Evolutionary conservation across 768 basidiomycete genomes (phyloP), one percentile per base, ranked within the genome.

Genomic region (Tylopilus subfusipes): DNA sequence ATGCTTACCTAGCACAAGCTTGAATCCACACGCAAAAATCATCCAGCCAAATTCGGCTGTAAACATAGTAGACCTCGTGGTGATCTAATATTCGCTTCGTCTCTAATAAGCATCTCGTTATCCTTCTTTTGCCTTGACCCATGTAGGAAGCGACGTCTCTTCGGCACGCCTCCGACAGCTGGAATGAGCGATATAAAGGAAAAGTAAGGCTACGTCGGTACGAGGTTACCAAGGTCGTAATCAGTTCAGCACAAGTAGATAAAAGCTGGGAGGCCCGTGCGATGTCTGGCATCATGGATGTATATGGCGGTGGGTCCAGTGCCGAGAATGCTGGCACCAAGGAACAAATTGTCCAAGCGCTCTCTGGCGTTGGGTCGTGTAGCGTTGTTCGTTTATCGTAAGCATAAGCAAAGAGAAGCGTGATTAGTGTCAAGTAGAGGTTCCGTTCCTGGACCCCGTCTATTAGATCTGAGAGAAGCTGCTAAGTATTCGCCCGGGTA

Each of bases 1-100:
- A 54, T 34, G n/a, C 82, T 56, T 61, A 92, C 90, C 78, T 82
- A n/a, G 86, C 83, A 60, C 76, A 76, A 10, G 79, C 74, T 61
- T 90, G 85, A 33, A 80, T 74, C 91, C 91, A 93, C n/a, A 84
- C 80, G 60, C 86, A 88, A 61, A 89, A 86, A 64, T 93, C 91
- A 58, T 91, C 86, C 42, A 92, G 60, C 91, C 91, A 94, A 31
- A 92, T 80, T 67, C 90, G 90, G 69, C 82, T 85, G 68, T 91
- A 93, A n/a, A 91, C 76, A 67, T 91, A 92, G 70, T 93, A 94
- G 11, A 88, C 85, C 58, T 90, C 90, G 59, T 91, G 89, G 62
- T 82, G 85, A 63, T 91, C 90, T 57, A 94, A 70, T 45, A 90
- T 83, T 38, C 76, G 68, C 70, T 87, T 91, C 74, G 85, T 76